These are phyloP conservation scores for Dictyostelium citrinum DNA, from an alignment of 78 protist genomes.

Conservation along the genomic window DNA sequence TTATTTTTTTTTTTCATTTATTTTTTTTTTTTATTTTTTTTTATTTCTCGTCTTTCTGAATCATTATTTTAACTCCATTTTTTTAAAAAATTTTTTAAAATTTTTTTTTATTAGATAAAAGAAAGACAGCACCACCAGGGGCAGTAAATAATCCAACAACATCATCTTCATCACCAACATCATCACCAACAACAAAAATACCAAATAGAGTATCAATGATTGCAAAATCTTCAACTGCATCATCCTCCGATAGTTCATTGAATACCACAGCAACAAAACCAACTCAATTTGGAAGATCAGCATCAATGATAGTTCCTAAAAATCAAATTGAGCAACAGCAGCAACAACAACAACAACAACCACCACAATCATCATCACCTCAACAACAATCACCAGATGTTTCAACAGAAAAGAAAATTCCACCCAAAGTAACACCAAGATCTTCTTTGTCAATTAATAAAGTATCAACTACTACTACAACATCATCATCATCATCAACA, in stretches of 20 bases:
- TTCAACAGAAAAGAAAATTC: neutral
- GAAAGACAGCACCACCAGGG: slow-evolving; percentile 60
- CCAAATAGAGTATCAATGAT: slow-evolving; percentile 12
- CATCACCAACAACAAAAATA: neutral
- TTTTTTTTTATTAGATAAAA: slow-evolving; percentile 3
- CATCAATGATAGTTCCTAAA: slow-evolving; percentile 15
- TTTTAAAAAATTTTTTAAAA: neutral
- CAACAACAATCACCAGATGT: neutral
- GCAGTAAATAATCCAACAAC: neutral
- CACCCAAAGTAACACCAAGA: slow-evolving; percentile 37
- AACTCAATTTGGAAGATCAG: slow-evolving; percentile 26
- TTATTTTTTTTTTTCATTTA: neutral
- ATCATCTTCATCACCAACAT: neutral
- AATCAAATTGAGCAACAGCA: neutral
- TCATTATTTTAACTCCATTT: neutral
- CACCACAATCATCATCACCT: neutral
- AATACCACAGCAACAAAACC: slow-evolving; percentile 1
- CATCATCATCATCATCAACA: too few relatives aligned
- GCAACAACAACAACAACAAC: neutral
- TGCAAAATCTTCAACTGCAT: slow-evolving; percentile 2
- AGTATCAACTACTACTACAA: neutral
- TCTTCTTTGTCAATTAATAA: slow-evolving; percentile 9
- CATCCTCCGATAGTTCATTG: neutral
- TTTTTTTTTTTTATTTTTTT: neutral
- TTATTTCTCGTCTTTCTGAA: neutral